Percentiles rank a stretch among this genome's conserved stretches.
Evolutionary conservation across 768 basidiomycete species (phyloP).

Genomic region (Amanita pallidorosea): DNA sequence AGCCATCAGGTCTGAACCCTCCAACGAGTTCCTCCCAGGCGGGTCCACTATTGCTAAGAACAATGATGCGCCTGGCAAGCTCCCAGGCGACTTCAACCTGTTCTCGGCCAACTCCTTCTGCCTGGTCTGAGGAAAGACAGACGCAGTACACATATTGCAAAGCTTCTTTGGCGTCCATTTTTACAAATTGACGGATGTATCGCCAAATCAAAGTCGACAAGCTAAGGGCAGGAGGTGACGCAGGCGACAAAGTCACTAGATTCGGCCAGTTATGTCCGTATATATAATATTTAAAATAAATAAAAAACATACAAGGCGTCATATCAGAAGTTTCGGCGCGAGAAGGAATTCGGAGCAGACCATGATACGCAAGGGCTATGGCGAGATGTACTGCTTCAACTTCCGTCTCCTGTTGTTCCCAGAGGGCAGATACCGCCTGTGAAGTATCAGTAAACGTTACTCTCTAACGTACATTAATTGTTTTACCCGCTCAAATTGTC

Average conservation of each 20-base stretch:
- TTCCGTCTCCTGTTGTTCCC: conserved; percentile 80
- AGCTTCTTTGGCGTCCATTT: conserved; percentile 88
- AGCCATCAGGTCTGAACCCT: conserved; percentile 83
- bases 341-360: conserved; percentile 75
- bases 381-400: conserved; percentile 93
- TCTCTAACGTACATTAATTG: conserved; percentile 12
- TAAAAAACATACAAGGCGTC: conserved; percentile 71
- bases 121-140: conserved; percentile 65
- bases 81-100: conserved; percentile 80
- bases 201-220: conserved; percentile 84
- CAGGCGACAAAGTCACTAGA: conserved; percentile 60
- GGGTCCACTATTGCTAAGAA: conserved; percentile 64
- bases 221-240: conserved; percentile 61
- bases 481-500: conserved; percentile 85
- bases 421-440: conserved; percentile 83
- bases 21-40: conserved; percentile 93
- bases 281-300: conserved; percentile 8
- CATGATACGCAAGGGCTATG: conserved; percentile 88
- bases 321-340: conserved; percentile 77
- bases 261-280: background rate
- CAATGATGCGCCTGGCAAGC: conserved; percentile 66
- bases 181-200: conserved; percentile 86
- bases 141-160: conserved; percentile 91
- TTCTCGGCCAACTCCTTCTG: conserved; percentile 62
- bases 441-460: background rate